Base-by-base conservation (phyloP, 2,329 filamentous ascomycete species). In the Graphiopsis chlorocephala region DNA sequence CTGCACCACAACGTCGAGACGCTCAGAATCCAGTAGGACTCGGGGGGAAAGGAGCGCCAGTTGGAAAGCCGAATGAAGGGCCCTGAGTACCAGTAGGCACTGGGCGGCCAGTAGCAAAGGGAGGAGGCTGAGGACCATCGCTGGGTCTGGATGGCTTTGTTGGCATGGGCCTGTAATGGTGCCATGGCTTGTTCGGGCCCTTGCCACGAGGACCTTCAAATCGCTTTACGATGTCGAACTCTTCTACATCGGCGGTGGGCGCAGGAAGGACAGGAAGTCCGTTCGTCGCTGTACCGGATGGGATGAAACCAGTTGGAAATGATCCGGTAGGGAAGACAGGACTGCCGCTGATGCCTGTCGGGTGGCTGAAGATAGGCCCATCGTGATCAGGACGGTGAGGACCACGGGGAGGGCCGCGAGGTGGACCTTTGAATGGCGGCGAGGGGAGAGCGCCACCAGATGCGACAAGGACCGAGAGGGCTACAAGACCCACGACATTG, bases 291-390 rank as follows among this genome's bases (percentile, higher is more conserved):
- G 33, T 28, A n/a, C 35, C 65, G 28, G 63, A 38, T 35, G 59
- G 45, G 14, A 45, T 20, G 11, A 47, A n/a, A 15, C 29, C 42
- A 25, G 59, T 53, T n/a, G 38, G 35, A 31, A 48, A 45, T 5
- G 33, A 14, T 29, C 67, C 67, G 31, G 67, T 64, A n/a, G 67
- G 65, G 35, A 28, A 38, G 25, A 35, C 15, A 15, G 58, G 53
- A n/a, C 61, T 53, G 11, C 53, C 59, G 23, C 63, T 63, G 15
- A 58, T 50, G 45, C 47, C 28, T n/a, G 60, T 53, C 31, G 61
- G 61, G 38, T n/a, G 38, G 12, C 38, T 20, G 38, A 45, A 45
- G n/a, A 45, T 45, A 1, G 38, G 38, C 7, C 38, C 38, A 10
- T 20, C n/a, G 8, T 45, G 38, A 23, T 42, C 64, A 14, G 45